These are phyloP conservation scores for Tetrahymena elliotti DNA, from an alignment of 73 alveolate genomes.

Conservation along the genomic window DNA sequence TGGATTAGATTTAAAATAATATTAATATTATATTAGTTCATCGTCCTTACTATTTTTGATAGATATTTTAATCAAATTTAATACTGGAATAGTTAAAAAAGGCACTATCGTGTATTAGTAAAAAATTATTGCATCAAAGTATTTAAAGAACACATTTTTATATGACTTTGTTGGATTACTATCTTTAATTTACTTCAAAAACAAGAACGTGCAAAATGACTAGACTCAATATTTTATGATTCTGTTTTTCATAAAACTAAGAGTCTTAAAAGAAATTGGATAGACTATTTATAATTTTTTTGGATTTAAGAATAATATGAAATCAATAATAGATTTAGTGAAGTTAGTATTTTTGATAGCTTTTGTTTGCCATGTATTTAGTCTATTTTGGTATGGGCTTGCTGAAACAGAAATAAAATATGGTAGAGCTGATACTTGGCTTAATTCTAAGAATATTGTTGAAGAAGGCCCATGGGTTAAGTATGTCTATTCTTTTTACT, in stretches of 20 bases:
- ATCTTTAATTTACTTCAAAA: background rate
- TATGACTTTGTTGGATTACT: background rate
- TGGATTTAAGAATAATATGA: background rate
- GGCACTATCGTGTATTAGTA: background rate
- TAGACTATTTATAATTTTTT: background rate
- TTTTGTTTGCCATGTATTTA: background rate
- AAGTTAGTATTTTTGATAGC: background rate
- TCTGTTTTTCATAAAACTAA: background rate
- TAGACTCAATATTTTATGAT: background rate
- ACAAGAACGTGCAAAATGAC: background rate
- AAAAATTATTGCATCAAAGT: background rate
- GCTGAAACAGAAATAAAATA: background rate
- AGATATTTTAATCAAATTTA: background rate
- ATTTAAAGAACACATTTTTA: background rate
- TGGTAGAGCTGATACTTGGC: background rate
- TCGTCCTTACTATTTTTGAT: background rate
- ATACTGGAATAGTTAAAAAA: background rate
- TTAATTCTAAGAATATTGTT: background rate
- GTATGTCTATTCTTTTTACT: conserved; percentile 64
- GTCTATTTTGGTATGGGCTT: background rate
- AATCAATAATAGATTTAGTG: background rate
- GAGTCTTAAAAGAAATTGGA: background rate
- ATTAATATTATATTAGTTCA: background rate
- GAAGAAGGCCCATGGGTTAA: background rate
- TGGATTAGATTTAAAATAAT: background rate